Evolutionary conservation across 2,329 filamentous ascomycete species (phyloP).

Genomic region (Talaromyces sp.): DNA sequence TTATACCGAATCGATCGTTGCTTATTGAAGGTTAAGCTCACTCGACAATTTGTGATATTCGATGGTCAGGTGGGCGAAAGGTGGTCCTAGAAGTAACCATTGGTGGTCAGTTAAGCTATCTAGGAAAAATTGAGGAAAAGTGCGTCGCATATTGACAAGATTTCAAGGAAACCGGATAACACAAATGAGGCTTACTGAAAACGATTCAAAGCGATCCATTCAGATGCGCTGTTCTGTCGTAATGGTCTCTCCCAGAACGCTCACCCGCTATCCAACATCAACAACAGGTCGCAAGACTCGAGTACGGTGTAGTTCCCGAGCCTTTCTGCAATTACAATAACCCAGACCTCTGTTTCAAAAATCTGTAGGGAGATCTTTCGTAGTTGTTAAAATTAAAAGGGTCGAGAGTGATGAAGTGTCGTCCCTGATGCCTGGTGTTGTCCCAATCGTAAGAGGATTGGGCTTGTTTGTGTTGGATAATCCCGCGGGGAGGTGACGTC

Average conservation of each 20-base stretch:
- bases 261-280: background rate
- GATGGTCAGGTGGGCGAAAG: background rate
- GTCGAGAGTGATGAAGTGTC: background rate
- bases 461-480: constrained; percentile 12
- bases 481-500: constrained; percentile 23
- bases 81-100: background rate
- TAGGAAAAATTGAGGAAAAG: background rate
- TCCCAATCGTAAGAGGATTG: background rate
- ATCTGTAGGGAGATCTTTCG: background rate
- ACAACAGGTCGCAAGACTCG: background rate
- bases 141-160: background rate
- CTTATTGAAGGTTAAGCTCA: background rate
- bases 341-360: too few relatives aligned
- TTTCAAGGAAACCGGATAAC: background rate
- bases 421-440: constrained; percentile 2
- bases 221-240: background rate
- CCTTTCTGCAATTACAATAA: too few relatives aligned
- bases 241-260: background rate
- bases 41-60: background rate
- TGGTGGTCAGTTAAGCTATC: background rate
- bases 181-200: background rate
- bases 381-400: background rate
- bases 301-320: background rate
- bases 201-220: background rate
- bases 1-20: background rate